Percentiles rank a stretch among this genome's conserved stretches.
Evolutionary conservation across 148 eudicot species (phyloP).

Genomic region (Polygonum maritimum): DNA sequence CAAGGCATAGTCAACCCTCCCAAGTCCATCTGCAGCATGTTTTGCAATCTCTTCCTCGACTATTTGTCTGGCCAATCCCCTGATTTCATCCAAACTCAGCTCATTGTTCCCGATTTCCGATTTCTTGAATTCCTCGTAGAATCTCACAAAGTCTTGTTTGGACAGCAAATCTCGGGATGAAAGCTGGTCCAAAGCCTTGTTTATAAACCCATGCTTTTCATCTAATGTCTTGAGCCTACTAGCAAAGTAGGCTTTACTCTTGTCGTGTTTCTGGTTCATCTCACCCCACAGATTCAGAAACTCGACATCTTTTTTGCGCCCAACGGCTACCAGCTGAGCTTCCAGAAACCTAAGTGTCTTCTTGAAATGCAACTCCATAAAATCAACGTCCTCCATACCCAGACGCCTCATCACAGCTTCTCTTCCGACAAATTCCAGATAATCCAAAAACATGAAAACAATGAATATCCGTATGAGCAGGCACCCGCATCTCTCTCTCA

Average conservation of each 20-base stretch:
- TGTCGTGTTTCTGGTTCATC: conserved; percentile 27
- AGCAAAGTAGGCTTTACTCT: conserved; percentile 22
- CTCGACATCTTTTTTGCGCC: no score
- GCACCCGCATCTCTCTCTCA: no score
- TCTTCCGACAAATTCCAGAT: no score
- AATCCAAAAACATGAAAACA: no score
- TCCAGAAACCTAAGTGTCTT: no score
- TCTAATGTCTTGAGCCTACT: conserved; percentile 28
- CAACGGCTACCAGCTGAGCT: no score
- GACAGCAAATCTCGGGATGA: conserved; percentile 24
- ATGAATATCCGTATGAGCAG: no score
- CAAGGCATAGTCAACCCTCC: conserved; percentile 68
- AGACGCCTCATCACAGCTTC: no score
- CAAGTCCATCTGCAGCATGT: conserved; percentile 84
- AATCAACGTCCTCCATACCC: no score
- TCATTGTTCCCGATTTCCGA: conserved; percentile 19
- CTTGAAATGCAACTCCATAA: no score
- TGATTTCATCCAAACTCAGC: conserved; percentile 45
- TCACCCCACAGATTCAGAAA: no score
- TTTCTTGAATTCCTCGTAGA: conserved; percentile 44
- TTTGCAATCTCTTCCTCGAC: conserved; percentile 63
- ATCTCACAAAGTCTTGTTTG: conserved; percentile 36
- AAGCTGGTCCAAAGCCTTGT: conserved; percentile 29
- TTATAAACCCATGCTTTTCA: conserved; percentile 25
- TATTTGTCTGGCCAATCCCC: conserved; percentile 48